Evolutionary conservation across 441 rosid genomes (phyloP), one percentile per base, ranked within the genome.

Genomic region (Viola pubescens): DNA sequence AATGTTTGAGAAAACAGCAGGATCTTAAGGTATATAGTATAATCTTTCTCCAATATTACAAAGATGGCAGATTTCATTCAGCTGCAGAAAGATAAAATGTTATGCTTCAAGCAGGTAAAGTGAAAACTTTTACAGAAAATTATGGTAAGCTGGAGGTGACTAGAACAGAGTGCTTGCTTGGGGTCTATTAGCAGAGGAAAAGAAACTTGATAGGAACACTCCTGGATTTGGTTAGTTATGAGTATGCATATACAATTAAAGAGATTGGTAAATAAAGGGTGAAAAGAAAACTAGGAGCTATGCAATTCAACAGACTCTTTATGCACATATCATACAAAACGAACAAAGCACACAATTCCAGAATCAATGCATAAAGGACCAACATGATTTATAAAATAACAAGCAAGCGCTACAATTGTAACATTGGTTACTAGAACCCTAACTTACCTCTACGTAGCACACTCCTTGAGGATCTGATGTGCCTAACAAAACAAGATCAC

Each of bases 401-500:
- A 54, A 48, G 65, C 47, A 44, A 38, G 0, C 26, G 39, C 51
- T 13, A 26, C 42, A 49, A 19, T 3, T 52, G 2, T 43, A 47
- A 54, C 42, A 52, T 37, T 52, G 13, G 26, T 11, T 14, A 44
- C 54, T 9, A 54, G 48, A 65, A 61, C 43, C 47, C 44, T 37
- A 59, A 45, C 47, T 61, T 74, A 91, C 99, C 97, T 94, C 97
- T 55, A 90, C 74, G 74, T 90, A 90, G 74, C 97, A 94, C 62
- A 90, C 46, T 52, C 99, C 99, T 73, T 85, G 97, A 63, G 89
- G 83, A 66, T 91, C 99, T 48, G 99, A 90, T 38, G 95, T 82
- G 66, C 99, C 99, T 56, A 94, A 71, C 80, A 94, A 69, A 76
- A 88, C 97, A 71, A 94, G 86, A 85, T 94, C 99, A 69, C 99